Evolutionary conservation across 2,329 filamentous ascomycete genomes (phyloP).

Genomic region (Nothopassalora personata): DNA sequence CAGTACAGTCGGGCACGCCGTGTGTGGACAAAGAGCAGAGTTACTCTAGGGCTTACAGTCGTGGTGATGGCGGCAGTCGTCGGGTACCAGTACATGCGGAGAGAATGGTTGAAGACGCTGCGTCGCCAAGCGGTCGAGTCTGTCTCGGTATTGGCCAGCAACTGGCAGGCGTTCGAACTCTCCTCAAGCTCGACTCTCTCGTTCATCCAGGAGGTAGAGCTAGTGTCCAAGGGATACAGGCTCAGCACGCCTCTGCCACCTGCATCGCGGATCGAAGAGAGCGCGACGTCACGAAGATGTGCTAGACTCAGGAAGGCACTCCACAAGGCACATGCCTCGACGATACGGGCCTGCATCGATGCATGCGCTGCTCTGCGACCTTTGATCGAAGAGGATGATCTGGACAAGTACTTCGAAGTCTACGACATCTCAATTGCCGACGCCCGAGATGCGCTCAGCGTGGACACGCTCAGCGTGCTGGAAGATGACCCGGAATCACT

Average conservation of each 20-base stretch:
- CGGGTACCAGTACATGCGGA: slow-evolving; percentile 66
- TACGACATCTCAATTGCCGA: slow-evolving; percentile 47
- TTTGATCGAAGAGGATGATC: slow-evolving; percentile 70
- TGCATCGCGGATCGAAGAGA: slow-evolving; percentile 82
- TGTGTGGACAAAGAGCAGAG: slow-evolving; percentile 53
- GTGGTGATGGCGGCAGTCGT: slow-evolving; percentile 51
- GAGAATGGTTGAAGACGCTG: slow-evolving; percentile 76
- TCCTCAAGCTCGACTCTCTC: slow-evolving; percentile 69
- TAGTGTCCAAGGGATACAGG: slow-evolving; percentile 85
- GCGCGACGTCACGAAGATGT: slow-evolving; percentile 67
- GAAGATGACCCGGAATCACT: slow-evolving; percentile 72
- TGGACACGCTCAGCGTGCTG: slow-evolving; percentile 46
- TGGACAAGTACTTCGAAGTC: slow-evolving; percentile 87
- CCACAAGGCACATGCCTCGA: slow-evolving; percentile 61
- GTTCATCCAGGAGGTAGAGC: slow-evolving; percentile 89
- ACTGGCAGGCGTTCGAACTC: slow-evolving; percentile 75
- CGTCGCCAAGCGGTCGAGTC: slow-evolving; percentile 67
- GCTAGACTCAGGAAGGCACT: slow-evolving; percentile 72
- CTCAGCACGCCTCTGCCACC: slow-evolving; percentile 86
- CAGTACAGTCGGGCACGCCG: slow-evolving; percentile 61
- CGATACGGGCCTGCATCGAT: slow-evolving; percentile 67
- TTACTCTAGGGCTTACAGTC: slow-evolving; percentile 43
- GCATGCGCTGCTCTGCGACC: slow-evolving; percentile 63
- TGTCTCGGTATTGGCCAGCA: slow-evolving; percentile 63
- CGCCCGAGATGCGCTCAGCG: slow-evolving; percentile 49